phyloP scores from a whole-genome alignment of 2,329 filamentous ascomycete species.

The Diplodia seriata region DNA sequence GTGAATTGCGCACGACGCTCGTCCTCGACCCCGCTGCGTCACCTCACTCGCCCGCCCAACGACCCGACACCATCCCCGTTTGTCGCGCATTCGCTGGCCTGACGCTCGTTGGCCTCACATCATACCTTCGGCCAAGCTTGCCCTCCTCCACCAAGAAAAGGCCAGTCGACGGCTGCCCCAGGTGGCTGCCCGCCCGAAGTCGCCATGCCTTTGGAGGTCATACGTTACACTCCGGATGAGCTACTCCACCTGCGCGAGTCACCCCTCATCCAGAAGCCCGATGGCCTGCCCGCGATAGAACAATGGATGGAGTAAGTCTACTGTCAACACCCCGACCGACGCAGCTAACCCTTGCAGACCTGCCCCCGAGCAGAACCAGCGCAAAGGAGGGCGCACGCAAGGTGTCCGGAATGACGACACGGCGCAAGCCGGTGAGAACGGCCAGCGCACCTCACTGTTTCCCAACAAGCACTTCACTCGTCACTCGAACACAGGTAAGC shows the following conservation, averaged over 20 bases:
- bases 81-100: slow-evolving; percentile 11
- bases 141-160: slow-evolving; percentile 18
- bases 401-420: slow-evolving; percentile 35
- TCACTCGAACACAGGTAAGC: slow-evolving; percentile 56
- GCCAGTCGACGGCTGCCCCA: slow-evolving; percentile 24
- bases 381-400: slow-evolving; percentile 44
- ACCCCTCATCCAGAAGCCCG: slow-evolving; percentile 81
- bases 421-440: slow-evolving; percentile 33
- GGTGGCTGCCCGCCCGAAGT: slow-evolving; percentile 22
- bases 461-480: slow-evolving; percentile 55
- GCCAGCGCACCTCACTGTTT: slow-evolving; percentile 49
- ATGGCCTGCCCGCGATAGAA: slow-evolving; percentile 79
- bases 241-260: slow-evolving; percentile 79
- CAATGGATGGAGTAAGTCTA: slow-evolving; percentile 91
- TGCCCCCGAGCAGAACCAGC: slow-evolving; percentile 31
- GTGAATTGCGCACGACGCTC: slow-evolving; percentile 22
- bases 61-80: slow-evolving; percentile 15
- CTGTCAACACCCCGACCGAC: background rate
- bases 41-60: slow-evolving; percentile 7
- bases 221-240: slow-evolving; percentile 75
- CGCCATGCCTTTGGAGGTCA: slow-evolving; percentile 34
- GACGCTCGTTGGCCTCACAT: background rate
- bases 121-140: background rate
- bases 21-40: slow-evolving; percentile 17
- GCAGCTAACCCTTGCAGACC: slow-evolving; percentile 18